phyloP scores from a whole-genome alignment of 371 early-diverging fungal genomes.

The Rhizomucor pusillus region DNA sequence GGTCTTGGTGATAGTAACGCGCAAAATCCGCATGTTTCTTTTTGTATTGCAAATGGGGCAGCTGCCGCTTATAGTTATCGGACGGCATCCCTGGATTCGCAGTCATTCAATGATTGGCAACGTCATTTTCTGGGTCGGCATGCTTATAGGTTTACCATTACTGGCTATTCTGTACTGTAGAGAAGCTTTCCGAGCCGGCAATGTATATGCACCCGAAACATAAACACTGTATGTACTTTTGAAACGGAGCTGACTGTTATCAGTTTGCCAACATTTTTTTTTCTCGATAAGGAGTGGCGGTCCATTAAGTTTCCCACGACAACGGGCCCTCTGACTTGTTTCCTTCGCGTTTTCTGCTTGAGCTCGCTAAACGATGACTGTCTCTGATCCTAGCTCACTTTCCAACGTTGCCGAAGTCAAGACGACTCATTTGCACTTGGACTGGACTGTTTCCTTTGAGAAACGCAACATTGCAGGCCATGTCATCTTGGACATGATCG shows the following conservation, averaged over 20 bases:
- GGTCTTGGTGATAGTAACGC: constrained; percentile 76
- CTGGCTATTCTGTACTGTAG: constrained; percentile 76
- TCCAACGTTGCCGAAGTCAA: constrained; percentile 76
- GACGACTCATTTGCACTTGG: constrained; percentile 75
- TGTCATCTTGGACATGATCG: constrained; percentile 59
- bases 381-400: constrained; percentile 88
- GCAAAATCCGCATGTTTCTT: constrained; percentile 75
- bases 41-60: constrained; percentile 92
- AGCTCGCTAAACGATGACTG: too few relatives aligned
- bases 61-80: constrained; percentile 84
- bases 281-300: too few relatives aligned
- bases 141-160: constrained; percentile 78
- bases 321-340: too few relatives aligned
- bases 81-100: constrained; percentile 56
- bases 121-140: constrained; percentile 84
- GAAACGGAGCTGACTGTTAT: too few relatives aligned
- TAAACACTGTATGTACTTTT: too few relatives aligned
- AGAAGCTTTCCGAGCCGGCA: constrained; percentile 41
- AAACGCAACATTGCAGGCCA: constrained; percentile 65
- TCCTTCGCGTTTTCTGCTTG: too few relatives aligned
- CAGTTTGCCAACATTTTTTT: too few relatives aligned
- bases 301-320: too few relatives aligned
- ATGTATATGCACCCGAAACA: constrained; percentile 9
- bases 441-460: constrained; percentile 75
- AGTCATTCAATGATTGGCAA: constrained; percentile 72